A percentile compares a stretch with the other conserved stretches of the same genome.
These are phyloP conservation scores for Chalciporus pseudorubinellus DNA, from an alignment of 768 basidiomycete genomes.

Conservation along the genomic window DNA sequence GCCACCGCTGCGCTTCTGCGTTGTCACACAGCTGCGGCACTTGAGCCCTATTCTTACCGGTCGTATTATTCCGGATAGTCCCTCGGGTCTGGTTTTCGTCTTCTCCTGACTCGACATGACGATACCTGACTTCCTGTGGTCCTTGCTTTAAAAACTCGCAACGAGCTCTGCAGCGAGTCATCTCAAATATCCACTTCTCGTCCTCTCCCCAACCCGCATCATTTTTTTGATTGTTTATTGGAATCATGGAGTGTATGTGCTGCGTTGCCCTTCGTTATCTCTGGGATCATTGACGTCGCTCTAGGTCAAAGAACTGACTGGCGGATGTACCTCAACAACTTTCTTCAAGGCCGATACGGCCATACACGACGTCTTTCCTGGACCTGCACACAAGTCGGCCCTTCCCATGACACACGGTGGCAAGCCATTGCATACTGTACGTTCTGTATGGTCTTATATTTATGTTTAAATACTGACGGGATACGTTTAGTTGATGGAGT, in stretches of 20 bases:
- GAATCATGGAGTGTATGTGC: conserved; percentile 19
- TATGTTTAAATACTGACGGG: neutral
- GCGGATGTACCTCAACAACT: conserved; percentile 31
- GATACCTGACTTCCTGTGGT: conserved; percentile 22
- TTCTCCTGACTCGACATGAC: conserved; percentile 27
- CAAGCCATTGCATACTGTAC: conserved; percentile 25
- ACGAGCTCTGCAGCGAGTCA: conserved; percentile 6
- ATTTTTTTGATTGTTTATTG: neutral
- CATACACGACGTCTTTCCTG: conserved; percentile 28
- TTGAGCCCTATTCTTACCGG: conserved; percentile 10
- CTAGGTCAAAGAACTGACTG: conserved; percentile 25
- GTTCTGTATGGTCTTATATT: neutral
- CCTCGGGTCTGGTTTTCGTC: conserved; percentile 14
- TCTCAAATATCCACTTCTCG: conserved; percentile 4
- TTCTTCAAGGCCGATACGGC: conserved; percentile 31
- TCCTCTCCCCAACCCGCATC: conserved; percentile 2
- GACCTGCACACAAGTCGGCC: conserved; percentile 18
- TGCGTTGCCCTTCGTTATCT: neutral
- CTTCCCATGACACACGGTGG: conserved; percentile 27
- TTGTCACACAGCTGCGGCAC: conserved; percentile 19
- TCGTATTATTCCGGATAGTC: conserved; percentile 1
- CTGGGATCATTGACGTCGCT: conserved; percentile 3
- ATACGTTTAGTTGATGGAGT: conserved; percentile 22
- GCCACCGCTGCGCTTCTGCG: conserved; percentile 6
- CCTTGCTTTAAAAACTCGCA: conserved; percentile 22